Conservation (phyloP, 441 rosid genomes). For the Aleurites moluccanus region DNA sequence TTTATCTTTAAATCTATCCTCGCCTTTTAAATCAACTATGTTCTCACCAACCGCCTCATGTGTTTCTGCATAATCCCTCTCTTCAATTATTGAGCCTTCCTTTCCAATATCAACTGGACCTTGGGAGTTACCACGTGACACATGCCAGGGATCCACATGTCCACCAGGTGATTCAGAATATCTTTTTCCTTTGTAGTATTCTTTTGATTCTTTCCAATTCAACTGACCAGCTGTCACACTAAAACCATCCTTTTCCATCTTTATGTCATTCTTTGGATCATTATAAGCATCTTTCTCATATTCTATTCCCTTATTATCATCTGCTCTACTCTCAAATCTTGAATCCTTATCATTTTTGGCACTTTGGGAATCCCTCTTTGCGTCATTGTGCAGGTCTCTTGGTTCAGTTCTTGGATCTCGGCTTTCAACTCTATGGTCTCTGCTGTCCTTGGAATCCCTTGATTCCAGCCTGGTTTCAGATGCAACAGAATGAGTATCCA, state of each 20-base stretch:
- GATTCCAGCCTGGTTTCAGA: slow-evolving; percentile 57
- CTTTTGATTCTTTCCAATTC: slow-evolving; percentile 90
- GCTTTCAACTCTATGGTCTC: slow-evolving; percentile 56
- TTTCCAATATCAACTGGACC: slow-evolving; percentile 57
- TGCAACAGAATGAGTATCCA: slow-evolving; percentile 49
- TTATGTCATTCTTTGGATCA: slow-evolving; percentile 61
- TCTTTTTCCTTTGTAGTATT: slow-evolving; percentile 78
- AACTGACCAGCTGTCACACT: slow-evolving; percentile 45
- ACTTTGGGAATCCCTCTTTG: slow-evolving; percentile 70
- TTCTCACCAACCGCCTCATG: slow-evolving; percentile 86
- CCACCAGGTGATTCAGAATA: slow-evolving; percentile 59
- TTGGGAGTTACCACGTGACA: slow-evolving; percentile 53
- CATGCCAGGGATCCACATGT: slow-evolving; percentile 65
- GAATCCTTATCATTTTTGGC: slow-evolving; percentile 67
- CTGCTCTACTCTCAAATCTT: slow-evolving; percentile 61
- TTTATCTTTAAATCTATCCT: slow-evolving; percentile 85
- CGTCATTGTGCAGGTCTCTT: slow-evolving; percentile 55
- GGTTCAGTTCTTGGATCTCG: slow-evolving; percentile 59
- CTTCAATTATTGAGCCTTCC: slow-evolving; percentile 60
- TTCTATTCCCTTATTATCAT: slow-evolving; percentile 58
- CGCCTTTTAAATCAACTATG: slow-evolving; percentile 73
- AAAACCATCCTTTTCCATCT: slow-evolving; percentile 71
- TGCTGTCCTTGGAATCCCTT: slow-evolving; percentile 63
- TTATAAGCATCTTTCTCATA: slow-evolving; percentile 50
- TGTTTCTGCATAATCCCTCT: slow-evolving; percentile 57